Conservation (phyloP, 352 stramenopile species). For the Phytophthora litchii region DNA sequence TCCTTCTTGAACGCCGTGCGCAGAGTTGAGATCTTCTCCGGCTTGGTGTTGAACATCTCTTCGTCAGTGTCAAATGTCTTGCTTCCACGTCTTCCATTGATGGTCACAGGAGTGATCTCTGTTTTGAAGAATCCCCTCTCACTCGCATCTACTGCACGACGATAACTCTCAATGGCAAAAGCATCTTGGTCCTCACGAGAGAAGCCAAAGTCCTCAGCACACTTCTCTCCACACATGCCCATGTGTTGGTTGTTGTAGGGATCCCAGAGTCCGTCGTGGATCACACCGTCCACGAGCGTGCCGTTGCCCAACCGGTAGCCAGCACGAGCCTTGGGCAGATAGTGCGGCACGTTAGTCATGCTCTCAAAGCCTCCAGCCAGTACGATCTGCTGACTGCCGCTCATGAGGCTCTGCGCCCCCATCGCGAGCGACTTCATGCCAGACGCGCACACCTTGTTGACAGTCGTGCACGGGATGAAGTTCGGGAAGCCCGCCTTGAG, state of each 20-base stretch:
- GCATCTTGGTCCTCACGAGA: conserved; percentile 95
- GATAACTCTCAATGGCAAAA: conserved; percentile 95
- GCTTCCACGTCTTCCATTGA: conserved; percentile 65
- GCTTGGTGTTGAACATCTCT: conserved; percentile 90
- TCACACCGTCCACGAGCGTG: conserved; percentile 88
- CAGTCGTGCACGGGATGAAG: conserved; percentile 95
- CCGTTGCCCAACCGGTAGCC: conserved; percentile 94
- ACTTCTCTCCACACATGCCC: conserved; percentile 96
- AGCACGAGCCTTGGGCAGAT: conserved; percentile 91
- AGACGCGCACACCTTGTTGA: conserved; percentile 99
- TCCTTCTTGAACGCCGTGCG: conserved; percentile 96
- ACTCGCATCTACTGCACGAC: conserved; percentile 71
- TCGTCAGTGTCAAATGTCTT: conserved; percentile 91
- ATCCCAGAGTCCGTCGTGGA: conserved; percentile 97
- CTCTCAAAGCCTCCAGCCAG: conserved; percentile 96
- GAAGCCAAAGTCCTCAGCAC: conserved; percentile 92
- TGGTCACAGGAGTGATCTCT: conserved; percentile 92
- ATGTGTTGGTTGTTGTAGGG: conserved; percentile 96
- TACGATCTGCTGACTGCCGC: conserved; percentile 85
- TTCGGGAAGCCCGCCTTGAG: conserved; percentile 91
- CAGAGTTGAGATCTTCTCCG: conserved; percentile 92
- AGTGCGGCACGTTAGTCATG: conserved; percentile 99
- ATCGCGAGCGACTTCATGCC: conserved; percentile 93
- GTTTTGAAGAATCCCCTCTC: conserved; percentile 86
- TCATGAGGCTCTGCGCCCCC: conserved; percentile 90